phyloP scores from a whole-genome alignment of 192 early-diverging fungal genomes.

The Gonapodya prolifera region DNA sequence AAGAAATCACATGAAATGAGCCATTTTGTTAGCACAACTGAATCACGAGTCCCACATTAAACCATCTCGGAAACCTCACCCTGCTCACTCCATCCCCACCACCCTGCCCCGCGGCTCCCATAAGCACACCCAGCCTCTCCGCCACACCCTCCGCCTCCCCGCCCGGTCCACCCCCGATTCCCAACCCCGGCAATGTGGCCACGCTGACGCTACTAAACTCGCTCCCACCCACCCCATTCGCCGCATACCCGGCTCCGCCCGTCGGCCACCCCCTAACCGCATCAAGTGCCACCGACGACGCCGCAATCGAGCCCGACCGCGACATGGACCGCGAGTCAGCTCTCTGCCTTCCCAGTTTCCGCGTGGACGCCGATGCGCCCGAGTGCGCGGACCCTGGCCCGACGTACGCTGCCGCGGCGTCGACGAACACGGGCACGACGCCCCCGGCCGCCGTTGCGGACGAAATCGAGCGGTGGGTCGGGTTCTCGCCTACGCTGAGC shows the following conservation, averaged over 20 bases:
- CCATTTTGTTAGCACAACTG: neutral
- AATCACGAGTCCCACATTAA: neutral
- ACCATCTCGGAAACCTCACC: no score
- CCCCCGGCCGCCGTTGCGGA: slow-evolving; percentile 1
- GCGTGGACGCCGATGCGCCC: neutral
- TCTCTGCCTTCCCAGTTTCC: neutral
- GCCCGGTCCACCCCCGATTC: neutral
- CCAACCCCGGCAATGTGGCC: neutral
- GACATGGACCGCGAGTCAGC: neutral
- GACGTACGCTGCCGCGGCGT: neutral
- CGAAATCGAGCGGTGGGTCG: neutral
- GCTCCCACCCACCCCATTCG: neutral
- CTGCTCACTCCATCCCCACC: no score
- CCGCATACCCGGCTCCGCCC: neutral
- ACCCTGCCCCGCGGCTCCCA: neutral
- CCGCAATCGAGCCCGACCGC: neutral
- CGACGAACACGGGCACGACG: neutral
- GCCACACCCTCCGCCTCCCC: neutral
- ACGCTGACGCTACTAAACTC: slow-evolving; percentile 7
- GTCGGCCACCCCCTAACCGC: neutral
- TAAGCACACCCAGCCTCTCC: neutral
- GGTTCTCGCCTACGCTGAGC: no score
- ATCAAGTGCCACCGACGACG: neutral
- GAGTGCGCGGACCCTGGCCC: neutral
- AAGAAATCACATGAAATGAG: neutral